These are phyloP conservation scores for Boletus smithii DNA, from an alignment of 1,284 basidiomycete genomes.

Conservation along the genomic window DNA sequence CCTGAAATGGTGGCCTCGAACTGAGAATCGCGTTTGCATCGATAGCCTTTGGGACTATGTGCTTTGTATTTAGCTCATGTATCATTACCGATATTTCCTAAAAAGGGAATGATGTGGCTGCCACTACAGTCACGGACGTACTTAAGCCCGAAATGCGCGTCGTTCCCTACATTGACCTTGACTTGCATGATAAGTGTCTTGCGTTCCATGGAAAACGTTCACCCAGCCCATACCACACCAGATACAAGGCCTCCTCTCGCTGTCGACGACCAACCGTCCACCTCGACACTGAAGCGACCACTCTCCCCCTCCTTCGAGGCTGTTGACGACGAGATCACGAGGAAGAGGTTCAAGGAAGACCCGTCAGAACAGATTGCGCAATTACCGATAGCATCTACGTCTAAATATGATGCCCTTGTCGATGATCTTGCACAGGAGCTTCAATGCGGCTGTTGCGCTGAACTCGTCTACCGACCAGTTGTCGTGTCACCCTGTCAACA, in stretches of 20 bases:
- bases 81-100: slow-evolving; percentile 18
- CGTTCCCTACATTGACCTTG: slow-evolving; percentile 15
- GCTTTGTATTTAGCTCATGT: background rate
- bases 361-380: slow-evolving; percentile 21
- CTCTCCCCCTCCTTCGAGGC: slow-evolving; percentile 58
- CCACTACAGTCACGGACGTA: slow-evolving; percentile 17
- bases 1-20: slow-evolving; percentile 4
- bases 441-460: slow-evolving; percentile 79
- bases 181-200: slow-evolving; percentile 18
- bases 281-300: slow-evolving; percentile 54
- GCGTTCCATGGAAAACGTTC: slow-evolving; percentile 22
- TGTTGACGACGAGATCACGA: slow-evolving; percentile 43
- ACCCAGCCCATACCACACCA: background rate
- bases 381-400: slow-evolving; percentile 14
- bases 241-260: slow-evolving; percentile 2
- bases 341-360: slow-evolving; percentile 61
- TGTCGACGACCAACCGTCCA: slow-evolving; percentile 21
- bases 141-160: slow-evolving; percentile 23
- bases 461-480: slow-evolving; percentile 71
- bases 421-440: slow-evolving; percentile 68
- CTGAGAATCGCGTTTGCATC: background rate
- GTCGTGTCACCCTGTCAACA: slow-evolving; percentile 77
- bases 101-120: slow-evolving; percentile 27
- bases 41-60: too few species aligned
- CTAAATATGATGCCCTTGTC: slow-evolving; percentile 39